Evolutionary conservation across 805 yeast genomes (phyloP).

Genomic region (Yamadazyma endophytica): DNA sequence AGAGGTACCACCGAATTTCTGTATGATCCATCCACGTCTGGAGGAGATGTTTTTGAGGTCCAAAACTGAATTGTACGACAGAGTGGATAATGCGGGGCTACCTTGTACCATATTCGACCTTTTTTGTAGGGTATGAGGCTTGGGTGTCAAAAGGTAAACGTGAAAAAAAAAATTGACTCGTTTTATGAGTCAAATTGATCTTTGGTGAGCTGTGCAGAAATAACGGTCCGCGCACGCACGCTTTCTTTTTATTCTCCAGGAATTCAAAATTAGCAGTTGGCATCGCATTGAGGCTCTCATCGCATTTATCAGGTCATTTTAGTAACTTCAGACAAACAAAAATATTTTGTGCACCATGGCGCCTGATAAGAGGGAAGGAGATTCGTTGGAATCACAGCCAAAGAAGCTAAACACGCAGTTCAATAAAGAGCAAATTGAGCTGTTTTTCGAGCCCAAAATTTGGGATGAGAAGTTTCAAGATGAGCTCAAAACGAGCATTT

Average conservation of each 20-base stretch:
- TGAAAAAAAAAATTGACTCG: not conserved
- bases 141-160: too few species aligned
- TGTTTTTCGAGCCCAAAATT: slow-evolving; percentile 45
- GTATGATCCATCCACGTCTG: slow-evolving; percentile 46
- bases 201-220: too few species aligned
- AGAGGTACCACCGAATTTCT: slow-evolving; percentile 95
- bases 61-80: slow-evolving; percentile 38
- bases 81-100: too few species aligned
- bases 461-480: slow-evolving; percentile 41
- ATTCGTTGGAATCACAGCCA: too few species aligned
- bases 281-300: too few species aligned
- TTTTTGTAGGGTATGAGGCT: too few species aligned
- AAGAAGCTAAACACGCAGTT: slow-evolving; percentile 14
- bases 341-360: slow-evolving; percentile 2
- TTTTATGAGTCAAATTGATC: too few species aligned
- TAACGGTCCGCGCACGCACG: too few species aligned
- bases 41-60: slow-evolving; percentile 21
- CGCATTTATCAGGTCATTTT: too few species aligned
- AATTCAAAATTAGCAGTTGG: too few species aligned
- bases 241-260: too few species aligned
- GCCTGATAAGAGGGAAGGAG: slow-evolving; percentile 5
- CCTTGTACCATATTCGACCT: too few species aligned
- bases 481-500: slow-evolving; percentile 40
- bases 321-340: not conserved
- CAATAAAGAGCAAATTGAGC: slow-evolving; percentile 31